Percentiles rank a stretch among this genome's conserved stretches.
Conservation (phyloP, 2,329 filamentous ascomycete species). For the Fulvia fulva region DNA sequence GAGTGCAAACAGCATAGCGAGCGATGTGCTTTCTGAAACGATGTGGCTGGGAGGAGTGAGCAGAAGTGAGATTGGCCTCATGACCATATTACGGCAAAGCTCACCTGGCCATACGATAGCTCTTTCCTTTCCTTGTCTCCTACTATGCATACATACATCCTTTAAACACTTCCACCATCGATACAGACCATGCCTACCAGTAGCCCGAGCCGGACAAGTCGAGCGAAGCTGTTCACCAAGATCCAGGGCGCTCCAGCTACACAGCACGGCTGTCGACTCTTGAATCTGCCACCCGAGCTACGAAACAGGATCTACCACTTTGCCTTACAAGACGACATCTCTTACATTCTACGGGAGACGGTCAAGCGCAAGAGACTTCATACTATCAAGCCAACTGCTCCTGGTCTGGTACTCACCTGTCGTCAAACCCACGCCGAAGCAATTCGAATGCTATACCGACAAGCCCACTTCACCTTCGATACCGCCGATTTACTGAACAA, state of each 20-base stretch:
- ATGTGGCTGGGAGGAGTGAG: neutral
- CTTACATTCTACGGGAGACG: neutral
- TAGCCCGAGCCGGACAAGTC: neutral
- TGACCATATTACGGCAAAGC: neutral
- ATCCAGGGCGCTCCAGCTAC: neutral
- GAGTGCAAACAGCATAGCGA: neutral
- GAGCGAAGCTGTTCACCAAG: neutral
- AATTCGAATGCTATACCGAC: slow-evolving; percentile 8
- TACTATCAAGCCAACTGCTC: slow-evolving; percentile 3
- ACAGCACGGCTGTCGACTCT: neutral
- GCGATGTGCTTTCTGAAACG: neutral
- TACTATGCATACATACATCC: neutral
- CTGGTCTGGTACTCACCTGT: slow-evolving; percentile 11
- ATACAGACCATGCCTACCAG: neutral
- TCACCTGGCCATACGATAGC: neutral
- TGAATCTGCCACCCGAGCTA: slow-evolving; percentile 1
- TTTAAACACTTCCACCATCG: neutral
- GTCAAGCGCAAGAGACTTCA: neutral
- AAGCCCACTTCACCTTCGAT: slow-evolving; percentile 4
- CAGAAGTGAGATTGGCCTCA: neutral
- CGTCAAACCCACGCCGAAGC: slow-evolving; percentile 13
- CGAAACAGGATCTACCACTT: slow-evolving; percentile 8
- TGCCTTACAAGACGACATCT: neutral
- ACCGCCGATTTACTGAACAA: neutral
- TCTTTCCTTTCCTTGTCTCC: neutral